phyloP scores from a whole-genome alignment of 257 asterid species.

The Solanum pinnatisectum region DNA sequence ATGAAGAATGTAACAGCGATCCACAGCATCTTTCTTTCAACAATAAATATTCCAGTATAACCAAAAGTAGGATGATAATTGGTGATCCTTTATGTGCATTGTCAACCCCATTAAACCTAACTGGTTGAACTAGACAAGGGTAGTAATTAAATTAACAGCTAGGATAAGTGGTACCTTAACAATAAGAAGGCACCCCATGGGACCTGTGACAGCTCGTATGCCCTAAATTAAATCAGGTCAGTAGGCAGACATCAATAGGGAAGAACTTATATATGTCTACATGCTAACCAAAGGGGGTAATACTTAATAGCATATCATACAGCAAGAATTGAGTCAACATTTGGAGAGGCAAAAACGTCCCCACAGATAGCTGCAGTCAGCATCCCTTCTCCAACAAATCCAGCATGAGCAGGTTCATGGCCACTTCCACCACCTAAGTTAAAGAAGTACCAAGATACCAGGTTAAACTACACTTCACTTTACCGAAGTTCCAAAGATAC shows the following conservation, averaged over 20 bases:
- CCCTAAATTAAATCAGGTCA: constrained; percentile 41
- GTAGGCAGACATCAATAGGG: neutral
- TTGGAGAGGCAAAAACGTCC: constrained; percentile 94
- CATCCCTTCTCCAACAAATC: constrained; percentile 99
- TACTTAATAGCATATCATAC: constrained; percentile 42
- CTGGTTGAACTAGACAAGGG: neutral
- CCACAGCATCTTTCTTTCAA: neutral
- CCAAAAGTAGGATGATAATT: neutral
- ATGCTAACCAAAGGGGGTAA: neutral
- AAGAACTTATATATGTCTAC: neutral
- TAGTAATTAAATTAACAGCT: neutral
- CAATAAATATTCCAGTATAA: neutral
- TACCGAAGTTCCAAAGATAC: neutral
- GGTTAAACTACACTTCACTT: neutral
- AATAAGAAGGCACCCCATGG: constrained; percentile 84
- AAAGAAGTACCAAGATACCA: constrained; percentile 6
- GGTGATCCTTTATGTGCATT: neutral
- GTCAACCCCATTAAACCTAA: neutral
- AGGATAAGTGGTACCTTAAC: constrained; percentile 54
- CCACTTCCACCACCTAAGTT: constrained; percentile 97
- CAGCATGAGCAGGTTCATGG: constrained; percentile 98
- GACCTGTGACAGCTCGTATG: constrained; percentile 93
- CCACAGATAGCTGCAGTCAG: constrained; percentile 98
- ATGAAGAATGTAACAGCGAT: neutral
- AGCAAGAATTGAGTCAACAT: constrained; percentile 84